phyloP scores from a whole-genome alignment of 2,329 filamentous ascomycete species.

The Fusarium caatingaense region DNA sequence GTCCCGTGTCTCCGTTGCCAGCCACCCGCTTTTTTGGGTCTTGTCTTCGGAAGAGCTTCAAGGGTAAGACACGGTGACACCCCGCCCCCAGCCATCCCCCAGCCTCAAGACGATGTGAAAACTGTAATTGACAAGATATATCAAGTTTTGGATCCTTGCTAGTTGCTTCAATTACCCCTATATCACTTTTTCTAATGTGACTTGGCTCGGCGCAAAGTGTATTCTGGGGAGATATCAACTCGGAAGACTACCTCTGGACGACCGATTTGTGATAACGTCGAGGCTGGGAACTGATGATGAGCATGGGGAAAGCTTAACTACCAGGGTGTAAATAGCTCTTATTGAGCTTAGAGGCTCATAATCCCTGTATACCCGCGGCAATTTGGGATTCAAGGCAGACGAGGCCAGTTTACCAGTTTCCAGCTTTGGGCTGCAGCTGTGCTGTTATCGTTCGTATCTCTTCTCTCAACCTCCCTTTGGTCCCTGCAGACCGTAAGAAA shows the following conservation, averaged over 20 bases:
- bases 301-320: constrained; percentile 17
- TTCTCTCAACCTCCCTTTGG: constrained; percentile 28
- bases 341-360: constrained; percentile 23
- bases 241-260: constrained; percentile 3
- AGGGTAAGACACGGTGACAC: constrained; percentile 27
- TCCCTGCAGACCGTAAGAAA: constrained; percentile 26
- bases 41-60: constrained; percentile 22
- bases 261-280: constrained; percentile 14
- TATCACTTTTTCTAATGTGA: constrained; percentile 12
- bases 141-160: constrained; percentile 37
- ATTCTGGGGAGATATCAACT: constrained; percentile 21
- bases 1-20: constrained; percentile 38
- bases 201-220: constrained; percentile 27
- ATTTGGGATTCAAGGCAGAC: constrained; percentile 20
- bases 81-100: constrained; percentile 41
- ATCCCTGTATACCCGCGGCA: constrained; percentile 28
- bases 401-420: constrained; percentile 27
- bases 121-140: constrained; percentile 17
- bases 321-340: constrained; percentile 22
- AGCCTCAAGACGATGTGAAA: constrained; percentile 35
- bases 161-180: constrained; percentile 22
- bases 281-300: constrained; percentile 31
- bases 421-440: neutral
- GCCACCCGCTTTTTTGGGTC: constrained; percentile 39
- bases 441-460: constrained; percentile 20